These are phyloP conservation scores for Pestalotiopsis sp. DNA, from an alignment of 2,329 filamentous ascomycete species.

Conservation along the genomic window DNA sequence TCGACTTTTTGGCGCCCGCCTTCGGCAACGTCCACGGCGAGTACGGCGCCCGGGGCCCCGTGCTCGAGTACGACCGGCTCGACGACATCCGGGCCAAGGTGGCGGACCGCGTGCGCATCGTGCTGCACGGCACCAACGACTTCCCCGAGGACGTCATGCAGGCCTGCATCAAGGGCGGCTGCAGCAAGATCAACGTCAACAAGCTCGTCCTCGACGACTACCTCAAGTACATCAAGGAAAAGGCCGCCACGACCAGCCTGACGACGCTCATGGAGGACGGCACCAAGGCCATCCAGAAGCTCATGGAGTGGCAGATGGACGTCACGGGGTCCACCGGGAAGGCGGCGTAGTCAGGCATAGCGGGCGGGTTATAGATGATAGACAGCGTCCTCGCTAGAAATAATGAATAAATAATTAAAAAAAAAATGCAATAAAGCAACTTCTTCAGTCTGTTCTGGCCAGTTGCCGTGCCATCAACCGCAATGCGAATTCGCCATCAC, in stretches of 20 bases:
- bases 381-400: not conserved
- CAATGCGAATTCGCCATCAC: not conserved
- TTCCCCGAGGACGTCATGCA: slow-evolving; percentile 53
- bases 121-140: slow-evolving; percentile 60
- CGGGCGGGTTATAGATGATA: not conserved
- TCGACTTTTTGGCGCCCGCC: slow-evolving; percentile 74
- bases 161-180: slow-evolving; percentile 52
- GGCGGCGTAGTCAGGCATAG: slow-evolving; percentile 23
- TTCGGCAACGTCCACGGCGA: slow-evolving; percentile 79
- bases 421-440: not conserved
- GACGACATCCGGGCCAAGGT: slow-evolving; percentile 37
- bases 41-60: slow-evolving; percentile 67
- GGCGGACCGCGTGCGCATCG: slow-evolving; percentile 45
- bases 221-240: slow-evolving; percentile 40
- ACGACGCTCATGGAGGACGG: slow-evolving; percentile 49
- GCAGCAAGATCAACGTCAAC: slow-evolving; percentile 63
- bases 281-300: slow-evolving; percentile 42
- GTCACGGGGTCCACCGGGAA: slow-evolving; percentile 48
- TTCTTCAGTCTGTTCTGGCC: not conserved
- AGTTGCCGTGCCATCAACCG: not conserved
- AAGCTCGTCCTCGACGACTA: slow-evolving; percentile 51
- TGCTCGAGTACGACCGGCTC: slow-evolving; percentile 60
- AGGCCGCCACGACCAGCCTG: slow-evolving; percentile 36
- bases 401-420: not conserved
- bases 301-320: slow-evolving; percentile 52